Conservation (phyloP, 2,329 filamentous ascomycete genomes). For the Ophiostoma quercus region DNA sequence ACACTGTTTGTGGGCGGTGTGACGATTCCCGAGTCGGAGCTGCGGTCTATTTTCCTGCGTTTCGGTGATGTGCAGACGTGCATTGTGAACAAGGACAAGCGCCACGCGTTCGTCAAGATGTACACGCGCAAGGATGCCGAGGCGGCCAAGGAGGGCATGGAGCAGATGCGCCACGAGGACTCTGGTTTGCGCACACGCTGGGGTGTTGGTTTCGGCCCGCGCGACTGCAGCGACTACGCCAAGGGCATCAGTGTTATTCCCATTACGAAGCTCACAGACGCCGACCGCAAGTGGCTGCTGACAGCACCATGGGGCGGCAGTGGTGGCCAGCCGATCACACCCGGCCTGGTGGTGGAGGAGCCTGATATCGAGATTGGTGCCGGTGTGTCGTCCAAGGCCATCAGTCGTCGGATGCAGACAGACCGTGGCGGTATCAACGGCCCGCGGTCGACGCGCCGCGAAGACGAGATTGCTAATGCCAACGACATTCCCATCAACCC, state of each 20-base stretch:
- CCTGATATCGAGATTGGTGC: slow-evolving; percentile 98
- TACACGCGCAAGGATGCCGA: slow-evolving; percentile 80
- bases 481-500: slow-evolving; percentile 21
- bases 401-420: slow-evolving; percentile 63
- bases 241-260: slow-evolving; percentile 91
- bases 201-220: slow-evolving; percentile 94
- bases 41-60: slow-evolving; percentile 71
- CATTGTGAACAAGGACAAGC: slow-evolving; percentile 96
- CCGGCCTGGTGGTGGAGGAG: slow-evolving; percentile 87
- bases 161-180: slow-evolving; percentile 63
- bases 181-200: slow-evolving; percentile 81
- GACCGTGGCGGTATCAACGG: slow-evolving; percentile 61
- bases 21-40: slow-evolving; percentile 75
- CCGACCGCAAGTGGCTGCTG: slow-evolving; percentile 94
- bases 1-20: slow-evolving; percentile 97
- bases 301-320: slow-evolving; percentile 91
- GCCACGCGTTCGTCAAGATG: slow-evolving; percentile 99
- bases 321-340: slow-evolving; percentile 72
- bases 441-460: slow-evolving; percentile 54
- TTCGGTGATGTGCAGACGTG: slow-evolving; percentile 92
- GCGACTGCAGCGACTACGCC: slow-evolving; percentile 94
- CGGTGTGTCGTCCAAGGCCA: slow-evolving; percentile 90
- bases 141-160: slow-evolving; percentile 79
- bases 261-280: slow-evolving; percentile 86
- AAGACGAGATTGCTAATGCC: slow-evolving; percentile 30